phyloP scores from a whole-genome alignment of 352 stramenopile genomes.

The Phytophthora meadii region DNA sequence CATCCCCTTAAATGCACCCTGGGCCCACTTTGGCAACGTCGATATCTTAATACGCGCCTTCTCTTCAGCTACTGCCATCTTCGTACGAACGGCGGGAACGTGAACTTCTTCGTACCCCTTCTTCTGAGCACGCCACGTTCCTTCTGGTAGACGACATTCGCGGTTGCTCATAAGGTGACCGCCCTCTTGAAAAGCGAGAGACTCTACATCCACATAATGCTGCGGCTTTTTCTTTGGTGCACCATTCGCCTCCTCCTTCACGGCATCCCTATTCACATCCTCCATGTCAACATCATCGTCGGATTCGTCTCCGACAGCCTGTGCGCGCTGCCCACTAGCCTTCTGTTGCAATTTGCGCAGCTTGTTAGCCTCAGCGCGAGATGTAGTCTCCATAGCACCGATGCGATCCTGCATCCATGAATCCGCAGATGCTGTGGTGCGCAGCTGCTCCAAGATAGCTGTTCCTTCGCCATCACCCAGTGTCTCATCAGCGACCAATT shows the following conservation, averaged over 20 bases:
- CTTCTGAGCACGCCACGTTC: constrained; percentile 97
- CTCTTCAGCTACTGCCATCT: constrained; percentile 74
- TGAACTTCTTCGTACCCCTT: constrained; percentile 99
- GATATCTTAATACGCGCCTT: constrained; percentile 89
- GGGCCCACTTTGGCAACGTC: constrained; percentile 95
- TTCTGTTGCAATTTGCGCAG: constrained; percentile 81
- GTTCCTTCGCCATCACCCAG: constrained; percentile 87
- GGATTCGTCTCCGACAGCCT: constrained; percentile 32
- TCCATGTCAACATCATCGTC: constrained; percentile 69
- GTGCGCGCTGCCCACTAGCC: constrained; percentile 29
- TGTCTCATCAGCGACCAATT: constrained; percentile 87
- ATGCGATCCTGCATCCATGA: constrained; percentile 96
- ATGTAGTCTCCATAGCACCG: constrained; percentile 85
- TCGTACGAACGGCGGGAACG: constrained; percentile 95
- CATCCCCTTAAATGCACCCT: constrained; percentile 97
- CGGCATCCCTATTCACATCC: constrained; percentile 24
- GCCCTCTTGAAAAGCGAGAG: constrained; percentile 95
- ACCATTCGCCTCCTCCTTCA: constrained; percentile 27
- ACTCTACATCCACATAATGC: constrained; percentile 95
- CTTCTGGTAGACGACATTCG: constrained; percentile 95
- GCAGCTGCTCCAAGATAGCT: constrained; percentile 92
- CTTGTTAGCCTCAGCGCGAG: constrained; percentile 82
- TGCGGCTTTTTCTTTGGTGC: constrained; percentile 64
- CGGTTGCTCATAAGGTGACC: constrained; percentile 99
- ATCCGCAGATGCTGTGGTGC: constrained; percentile 89